Conservation (phyloP, 2,329 filamentous ascomycete genomes). For the Pseudocercospora vitis region DNA sequence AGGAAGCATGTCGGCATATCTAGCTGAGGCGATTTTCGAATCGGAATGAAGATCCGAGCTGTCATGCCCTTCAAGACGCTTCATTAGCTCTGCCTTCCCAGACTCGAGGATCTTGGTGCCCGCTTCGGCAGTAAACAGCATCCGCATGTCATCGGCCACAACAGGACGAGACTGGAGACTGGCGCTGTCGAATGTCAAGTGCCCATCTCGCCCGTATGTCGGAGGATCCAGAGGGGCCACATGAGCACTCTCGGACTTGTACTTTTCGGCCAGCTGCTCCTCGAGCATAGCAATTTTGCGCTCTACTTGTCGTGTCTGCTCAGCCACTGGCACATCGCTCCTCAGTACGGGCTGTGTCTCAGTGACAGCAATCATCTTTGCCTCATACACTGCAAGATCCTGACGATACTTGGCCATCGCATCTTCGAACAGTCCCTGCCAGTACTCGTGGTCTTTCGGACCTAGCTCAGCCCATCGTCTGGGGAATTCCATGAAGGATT, state of each 20-base stretch:
- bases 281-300: constrained; percentile 34
- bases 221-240: constrained; percentile 29
- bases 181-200: constrained; percentile 28
- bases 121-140: constrained; percentile 51
- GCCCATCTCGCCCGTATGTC: constrained; percentile 31
- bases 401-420: constrained; percentile 32
- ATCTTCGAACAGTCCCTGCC: constrained; percentile 33
- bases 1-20: constrained; percentile 23
- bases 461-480: constrained; percentile 32
- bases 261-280: constrained; percentile 33
- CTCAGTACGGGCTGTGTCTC: constrained; percentile 29
- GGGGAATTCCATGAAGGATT: constrained; percentile 34
- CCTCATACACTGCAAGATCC: constrained; percentile 34
- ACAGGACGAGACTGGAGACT: constrained; percentile 25
- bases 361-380: constrained; percentile 32
- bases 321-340: constrained; percentile 24
- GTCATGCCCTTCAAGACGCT: constrained; percentile 50
- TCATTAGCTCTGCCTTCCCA: constrained; percentile 54
- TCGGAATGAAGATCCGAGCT: constrained; percentile 22
- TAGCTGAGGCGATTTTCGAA: constrained; percentile 7
- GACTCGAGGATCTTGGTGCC: constrained; percentile 51
- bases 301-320: constrained; percentile 28
- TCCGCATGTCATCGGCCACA: constrained; percentile 47
- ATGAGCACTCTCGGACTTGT: constrained; percentile 28
- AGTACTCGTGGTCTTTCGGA: constrained; percentile 30